Evolutionary conservation across 2,329 filamentous ascomycete species (phyloP), one percentile per base, ranked within the genome.

Genomic region (Phialophora verrucosa): DNA sequence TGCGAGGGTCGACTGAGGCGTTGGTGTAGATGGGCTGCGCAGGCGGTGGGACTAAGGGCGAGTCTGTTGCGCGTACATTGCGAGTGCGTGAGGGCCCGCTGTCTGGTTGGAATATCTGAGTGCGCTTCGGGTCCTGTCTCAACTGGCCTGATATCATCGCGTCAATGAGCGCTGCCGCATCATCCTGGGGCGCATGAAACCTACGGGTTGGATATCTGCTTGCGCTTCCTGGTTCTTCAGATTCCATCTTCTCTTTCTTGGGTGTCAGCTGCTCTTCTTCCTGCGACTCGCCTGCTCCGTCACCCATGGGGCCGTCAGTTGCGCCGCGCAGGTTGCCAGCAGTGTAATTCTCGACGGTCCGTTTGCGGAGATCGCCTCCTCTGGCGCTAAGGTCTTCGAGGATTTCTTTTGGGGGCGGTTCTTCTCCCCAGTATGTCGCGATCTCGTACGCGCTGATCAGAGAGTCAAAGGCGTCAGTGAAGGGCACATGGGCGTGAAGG

Each of bases 381-480:
- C 93, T 95, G 7, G 92, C 93, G 7, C 92, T 85, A 31, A 85
- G 76, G 65, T 93, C 88, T 78, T 97, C 93, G 38, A 97, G 83
- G 56, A 96, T 96, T 73, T 96, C 91, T 72, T 91, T 92, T 5
- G 92, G 92, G 17, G 93, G 93, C 0, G 93, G 93, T 69, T 93
- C 91, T 77, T 90, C 88, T 62, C 88, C 86, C 79, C 93, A 90
- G 50, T 93, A 80, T 11, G 88, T 90, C 55, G 87, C 87, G 74
- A 96, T 95, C 78, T 96, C 93, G 78, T 91, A 97, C 1, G 93
- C 92, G 12, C 82, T 84, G 27, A 55, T 23, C 11, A 25, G 38
- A 20, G 51, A 23, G 17, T 27, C 42, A 32, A 38, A 10, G 11
- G 51, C 27, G 35, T 53, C 57, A 53, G 29, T 59, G 31, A 32